Evolutionary conservation across 768 basidiomycete species (phyloP), one percentile per base, ranked within the genome.

Genomic region (Lactarius akahatsu): DNA sequence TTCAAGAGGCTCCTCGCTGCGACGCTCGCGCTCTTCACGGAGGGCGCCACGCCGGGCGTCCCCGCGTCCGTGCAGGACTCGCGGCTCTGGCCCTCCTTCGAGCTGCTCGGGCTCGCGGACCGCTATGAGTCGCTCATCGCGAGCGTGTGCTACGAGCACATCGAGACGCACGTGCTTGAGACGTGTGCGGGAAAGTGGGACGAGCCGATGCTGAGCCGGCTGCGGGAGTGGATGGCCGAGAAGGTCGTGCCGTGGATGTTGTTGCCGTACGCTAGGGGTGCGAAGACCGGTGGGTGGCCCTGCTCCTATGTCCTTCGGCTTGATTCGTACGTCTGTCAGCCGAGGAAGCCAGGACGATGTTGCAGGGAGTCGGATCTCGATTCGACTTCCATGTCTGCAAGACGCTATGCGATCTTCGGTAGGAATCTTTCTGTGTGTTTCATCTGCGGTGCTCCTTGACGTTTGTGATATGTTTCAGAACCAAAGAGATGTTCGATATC

Each of bases 321-420:
- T 58, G 34, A 34, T 30, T 26, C 13, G 50, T 15, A 23, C 13
- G 18, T 36, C 20, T 11, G 38, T 41, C 20, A 92, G 85, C 85
- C 69, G 85, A 91, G 65, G 87, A 94, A 76, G 85, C 90, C 38
- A 80, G 87, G 72, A 75, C 81, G 41, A 82, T 90, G 86, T 77
- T 96, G 59, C 85, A 87, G 72, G 89, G 89, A 2, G 86, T 93
- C 16, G 89, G 91, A 28, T 86, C 89, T 1, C 80, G 92, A 54
- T 91, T 98, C 72, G 96, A 98, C 71, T 96, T 94, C 71, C 92
- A 96, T 70, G 86, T 98, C 72, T 91, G 93, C 76, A 96, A 95
- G 75, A 92, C 90, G 2, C 78, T 98, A 30, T 93, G 91, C 73
- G 91, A 95, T 74, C 78, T 96, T 61, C 80, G 94, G 94, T 92